Conservation (phyloP, 352 stramenopile genomes). For the Pythium dissimile region DNA sequence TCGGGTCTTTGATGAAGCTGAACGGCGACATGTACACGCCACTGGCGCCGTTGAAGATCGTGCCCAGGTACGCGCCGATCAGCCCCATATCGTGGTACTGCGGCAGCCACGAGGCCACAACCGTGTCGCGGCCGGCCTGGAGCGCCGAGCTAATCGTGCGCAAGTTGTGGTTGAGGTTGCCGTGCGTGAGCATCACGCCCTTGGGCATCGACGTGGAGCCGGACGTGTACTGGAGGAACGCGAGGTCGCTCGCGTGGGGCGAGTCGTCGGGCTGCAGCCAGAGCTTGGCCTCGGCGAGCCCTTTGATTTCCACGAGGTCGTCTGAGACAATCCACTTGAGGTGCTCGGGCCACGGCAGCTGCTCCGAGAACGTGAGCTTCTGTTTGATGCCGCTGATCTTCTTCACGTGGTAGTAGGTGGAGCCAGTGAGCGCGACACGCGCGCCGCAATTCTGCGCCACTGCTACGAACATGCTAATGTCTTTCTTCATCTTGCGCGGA, state of each 20-base stretch:
- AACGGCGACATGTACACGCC: constrained; percentile 98
- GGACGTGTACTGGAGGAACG: constrained; percentile 99
- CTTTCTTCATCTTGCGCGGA: constrained; percentile 93
- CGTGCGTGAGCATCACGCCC: constrained; percentile 97
- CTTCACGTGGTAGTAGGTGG: constrained; percentile 93
- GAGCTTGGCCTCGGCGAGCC: constrained; percentile 29
- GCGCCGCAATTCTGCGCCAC: constrained; percentile 93
- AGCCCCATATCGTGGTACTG: constrained; percentile 99
- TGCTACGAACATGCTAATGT: constrained; percentile 94
- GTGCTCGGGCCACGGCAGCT: constrained; percentile 81
- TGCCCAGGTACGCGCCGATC: constrained; percentile 92
- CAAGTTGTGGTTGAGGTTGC: constrained; percentile 97
- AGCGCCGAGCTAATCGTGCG: constrained; percentile 93
- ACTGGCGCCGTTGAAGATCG: constrained; percentile 81
- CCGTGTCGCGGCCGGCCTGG: constrained; percentile 81
- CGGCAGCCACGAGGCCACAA: constrained; percentile 97
- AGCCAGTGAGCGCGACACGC: constrained; percentile 90
- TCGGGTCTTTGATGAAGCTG: constrained; percentile 95
- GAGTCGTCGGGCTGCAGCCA: constrained; percentile 36
- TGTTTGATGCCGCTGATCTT: constrained; percentile 88
- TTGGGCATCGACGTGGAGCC: constrained; percentile 98
- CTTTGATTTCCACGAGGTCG: constrained; percentile 47
- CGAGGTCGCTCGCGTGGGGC: constrained; percentile 59
- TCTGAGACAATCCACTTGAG: constrained; percentile 88
- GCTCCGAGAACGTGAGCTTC: constrained; percentile 65